phyloP scores from a whole-genome alignment of 768 basidiomycete species.

The Termitomyces sp. region DNA sequence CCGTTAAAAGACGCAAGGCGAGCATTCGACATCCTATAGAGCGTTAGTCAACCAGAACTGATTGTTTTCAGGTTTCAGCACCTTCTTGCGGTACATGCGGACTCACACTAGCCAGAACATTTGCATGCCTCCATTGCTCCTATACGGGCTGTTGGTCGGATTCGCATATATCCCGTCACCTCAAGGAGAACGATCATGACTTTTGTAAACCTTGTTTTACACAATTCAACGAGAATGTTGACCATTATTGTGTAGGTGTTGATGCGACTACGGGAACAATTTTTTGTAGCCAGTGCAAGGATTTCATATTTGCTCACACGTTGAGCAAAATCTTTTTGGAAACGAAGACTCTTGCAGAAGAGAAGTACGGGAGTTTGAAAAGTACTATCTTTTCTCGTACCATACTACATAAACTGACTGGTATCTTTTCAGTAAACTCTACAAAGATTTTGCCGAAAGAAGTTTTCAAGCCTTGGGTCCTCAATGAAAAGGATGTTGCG shows the following conservation, averaged over 20 bases:
- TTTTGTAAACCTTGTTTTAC: constrained; percentile 53
- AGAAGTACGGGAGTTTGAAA: constrained; percentile 60
- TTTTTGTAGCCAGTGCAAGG: constrained; percentile 72
- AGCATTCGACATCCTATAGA: constrained; percentile 18
- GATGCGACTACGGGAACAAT: constrained; percentile 74
- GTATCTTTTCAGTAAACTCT: constrained; percentile 18
- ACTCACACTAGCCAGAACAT: constrained; percentile 56
- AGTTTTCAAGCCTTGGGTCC: constrained; percentile 39
- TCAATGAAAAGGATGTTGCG: constrained; percentile 33
- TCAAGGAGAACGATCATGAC: constrained; percentile 53
- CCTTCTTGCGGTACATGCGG: constrained; percentile 67
- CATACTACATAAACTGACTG: not conserved
- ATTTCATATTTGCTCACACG: constrained; percentile 64
- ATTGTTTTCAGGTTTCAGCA: constrained; percentile 41
- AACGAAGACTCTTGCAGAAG: constrained; percentile 53
- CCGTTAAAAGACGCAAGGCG: constrained; percentile 68
- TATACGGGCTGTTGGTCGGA: constrained; percentile 70
- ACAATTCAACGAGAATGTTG: not conserved
- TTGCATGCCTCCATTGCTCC: constrained; percentile 71
- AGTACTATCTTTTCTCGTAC: constrained; percentile 33
- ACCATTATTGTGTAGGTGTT: constrained; percentile 49
- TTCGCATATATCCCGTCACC: constrained; percentile 57
- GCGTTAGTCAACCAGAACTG: not conserved
- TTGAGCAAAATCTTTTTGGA: constrained; percentile 48
- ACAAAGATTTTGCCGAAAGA: constrained; percentile 23